phyloP scores from a whole-genome alignment of 2,329 filamentous ascomycete species.

The Microdochium bolleyi region DNA sequence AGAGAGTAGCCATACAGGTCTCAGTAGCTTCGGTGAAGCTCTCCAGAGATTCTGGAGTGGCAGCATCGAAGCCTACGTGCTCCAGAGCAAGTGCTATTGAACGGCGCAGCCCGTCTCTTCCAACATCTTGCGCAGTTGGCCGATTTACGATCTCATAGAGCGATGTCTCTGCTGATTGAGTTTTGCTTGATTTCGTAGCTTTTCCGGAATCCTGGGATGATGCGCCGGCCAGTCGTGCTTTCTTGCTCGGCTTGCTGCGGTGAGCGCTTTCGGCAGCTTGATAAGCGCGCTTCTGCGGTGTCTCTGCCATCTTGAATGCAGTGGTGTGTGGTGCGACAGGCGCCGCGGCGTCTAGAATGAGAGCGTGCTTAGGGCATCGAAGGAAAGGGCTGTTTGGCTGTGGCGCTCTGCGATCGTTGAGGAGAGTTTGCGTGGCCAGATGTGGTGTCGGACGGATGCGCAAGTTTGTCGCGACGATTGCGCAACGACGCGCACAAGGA shows the following conservation, averaged over 20 bases:
- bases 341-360: neutral
- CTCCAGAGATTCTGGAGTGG: conserved; percentile 49
- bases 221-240: neutral
- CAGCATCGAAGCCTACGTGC: conserved; percentile 50
- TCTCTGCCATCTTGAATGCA: neutral
- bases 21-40: conserved; percentile 48
- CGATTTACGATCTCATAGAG: conserved; percentile 8
- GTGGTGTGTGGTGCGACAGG: neutral
- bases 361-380: neutral
- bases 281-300: neutral
- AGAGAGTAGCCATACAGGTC: conserved; percentile 36
- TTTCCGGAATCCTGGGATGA: neutral
- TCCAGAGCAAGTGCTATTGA: conserved; percentile 47
- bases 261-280: neutral
- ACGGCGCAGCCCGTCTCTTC: conserved; percentile 39
- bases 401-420: neutral
- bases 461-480: too few species aligned
- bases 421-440: neutral
- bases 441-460: too few species aligned
- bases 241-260: neutral
- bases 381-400: neutral
- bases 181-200: neutral
- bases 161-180: neutral
- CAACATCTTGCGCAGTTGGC: conserved; percentile 21
- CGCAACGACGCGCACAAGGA: too few species aligned